Evolutionary conservation across 192 early-diverging fungal genomes (phyloP).

Genomic region (Coemansia sp.): DNA sequence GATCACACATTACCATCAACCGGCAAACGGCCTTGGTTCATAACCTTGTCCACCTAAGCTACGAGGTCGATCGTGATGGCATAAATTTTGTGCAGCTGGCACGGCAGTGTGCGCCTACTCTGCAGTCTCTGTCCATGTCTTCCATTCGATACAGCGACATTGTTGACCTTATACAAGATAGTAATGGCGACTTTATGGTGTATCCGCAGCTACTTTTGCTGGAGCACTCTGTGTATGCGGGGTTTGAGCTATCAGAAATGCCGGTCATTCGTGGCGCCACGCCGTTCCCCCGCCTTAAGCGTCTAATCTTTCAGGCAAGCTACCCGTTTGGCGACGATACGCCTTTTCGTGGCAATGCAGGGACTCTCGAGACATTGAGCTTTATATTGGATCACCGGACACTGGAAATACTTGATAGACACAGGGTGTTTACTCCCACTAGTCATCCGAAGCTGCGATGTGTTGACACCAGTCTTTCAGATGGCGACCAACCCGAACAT

Average conservation of each 20-base stretch:
- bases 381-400: not conserved
- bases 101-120: not conserved
- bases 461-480: not conserved
- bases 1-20: not conserved
- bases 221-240: not conserved
- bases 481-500: not conserved
- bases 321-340: slow-evolving; percentile 9
- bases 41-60: not conserved
- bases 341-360: not conserved
- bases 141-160: too few species aligned
- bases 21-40: not conserved
- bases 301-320: not conserved
- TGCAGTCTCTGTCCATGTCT: not conserved
- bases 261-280: not conserved
- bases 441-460: not conserved
- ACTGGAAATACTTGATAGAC: not conserved
- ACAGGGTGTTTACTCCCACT: not conserved
- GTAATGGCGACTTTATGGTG: not conserved
- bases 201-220: not conserved
- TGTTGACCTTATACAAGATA: not conserved
- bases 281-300: not conserved
- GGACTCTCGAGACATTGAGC: not conserved
- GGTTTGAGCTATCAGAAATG: not conserved
- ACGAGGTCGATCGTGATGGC: not conserved
- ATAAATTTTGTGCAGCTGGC: not conserved